Percentiles rank a stretch among this genome's conserved stretches.
These are phyloP conservation scores for Salvia hispanica DNA, from an alignment of 257 asterid species.

Conservation along the genomic window DNA sequence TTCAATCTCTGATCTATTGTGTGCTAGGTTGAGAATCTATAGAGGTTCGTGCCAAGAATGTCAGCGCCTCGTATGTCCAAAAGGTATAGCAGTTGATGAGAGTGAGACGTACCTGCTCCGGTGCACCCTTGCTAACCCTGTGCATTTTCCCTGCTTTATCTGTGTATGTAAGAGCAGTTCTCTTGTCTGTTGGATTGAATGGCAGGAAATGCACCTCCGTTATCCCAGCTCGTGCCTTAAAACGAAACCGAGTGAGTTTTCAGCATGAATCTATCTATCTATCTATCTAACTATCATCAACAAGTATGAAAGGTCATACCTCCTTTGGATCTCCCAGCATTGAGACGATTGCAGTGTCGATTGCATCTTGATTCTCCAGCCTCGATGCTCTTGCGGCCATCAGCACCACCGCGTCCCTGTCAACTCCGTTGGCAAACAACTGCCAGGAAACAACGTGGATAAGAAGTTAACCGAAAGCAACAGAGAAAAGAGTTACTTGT, in stretches of 20 bases:
- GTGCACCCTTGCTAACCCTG: conserved; percentile 81
- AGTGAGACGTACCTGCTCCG: conserved; percentile 56
- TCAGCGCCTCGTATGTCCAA: not conserved
- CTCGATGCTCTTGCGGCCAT: conserved; percentile 77
- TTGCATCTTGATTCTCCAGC: conserved; percentile 71
- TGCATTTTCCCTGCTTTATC: conserved; percentile 63
- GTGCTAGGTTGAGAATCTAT: conserved; percentile 57
- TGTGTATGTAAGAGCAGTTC: conserved; percentile 65
- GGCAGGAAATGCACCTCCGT: conserved; percentile 78
- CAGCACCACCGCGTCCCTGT: conserved; percentile 51
- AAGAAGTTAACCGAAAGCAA: not conserved
- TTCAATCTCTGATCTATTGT: conserved; percentile 47
- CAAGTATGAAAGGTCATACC: conserved; percentile 35
- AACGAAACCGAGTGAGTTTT: not conserved
- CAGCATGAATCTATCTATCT: not conserved
- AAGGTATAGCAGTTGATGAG: not conserved
- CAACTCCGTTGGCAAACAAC: conserved; percentile 55
- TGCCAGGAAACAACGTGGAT: not conserved
- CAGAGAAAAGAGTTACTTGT: not conserved
- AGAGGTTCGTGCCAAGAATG: conserved; percentile 1
- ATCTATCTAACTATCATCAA: not conserved
- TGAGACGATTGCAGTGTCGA: conserved; percentile 66
- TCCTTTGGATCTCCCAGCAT: conserved; percentile 70
- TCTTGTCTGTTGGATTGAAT: conserved; percentile 71
- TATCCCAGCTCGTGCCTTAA: conserved; percentile 67